Percentiles rank a stretch among this genome's conserved stretches.
Conservation (phyloP, 306 rosid genomes). For the Lathyrus tuberosus region DNA sequence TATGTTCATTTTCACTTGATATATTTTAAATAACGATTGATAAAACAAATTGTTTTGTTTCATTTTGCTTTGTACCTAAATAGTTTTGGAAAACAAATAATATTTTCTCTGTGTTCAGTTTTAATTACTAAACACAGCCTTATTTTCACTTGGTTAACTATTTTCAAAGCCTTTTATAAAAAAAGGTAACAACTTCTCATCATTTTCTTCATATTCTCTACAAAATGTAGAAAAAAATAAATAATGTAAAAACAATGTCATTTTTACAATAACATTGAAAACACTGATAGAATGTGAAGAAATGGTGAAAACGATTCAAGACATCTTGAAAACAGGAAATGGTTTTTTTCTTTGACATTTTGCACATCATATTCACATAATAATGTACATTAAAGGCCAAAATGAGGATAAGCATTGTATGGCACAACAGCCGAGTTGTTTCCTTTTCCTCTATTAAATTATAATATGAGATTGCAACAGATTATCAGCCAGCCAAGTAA, state of each 20-base stretch:
- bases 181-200: no score
- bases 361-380: background rate
- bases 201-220: no score
- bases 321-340: slow-evolving; percentile 6
- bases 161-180: no score
- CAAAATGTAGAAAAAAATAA: no score
- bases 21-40: background rate
- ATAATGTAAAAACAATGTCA: no score
- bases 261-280: background rate
- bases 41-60: background rate
- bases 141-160: no score
- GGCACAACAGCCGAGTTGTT: slow-evolving; percentile 21
- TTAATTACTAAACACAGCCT: no score
- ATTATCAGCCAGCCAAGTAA: no score
- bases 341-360: background rate
- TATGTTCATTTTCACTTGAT: background rate
- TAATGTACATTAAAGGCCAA: slow-evolving; percentile 18
- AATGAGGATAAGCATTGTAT: slow-evolving; percentile 13
- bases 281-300: background rate
- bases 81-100: background rate
- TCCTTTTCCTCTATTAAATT: slow-evolving; percentile 13
- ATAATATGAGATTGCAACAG: background rate
- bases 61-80: background rate
- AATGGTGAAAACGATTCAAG: background rate
- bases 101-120: no score